Conservation (phyloP, 768 basidiomycete genomes). For the Boletales sp. region DNA sequence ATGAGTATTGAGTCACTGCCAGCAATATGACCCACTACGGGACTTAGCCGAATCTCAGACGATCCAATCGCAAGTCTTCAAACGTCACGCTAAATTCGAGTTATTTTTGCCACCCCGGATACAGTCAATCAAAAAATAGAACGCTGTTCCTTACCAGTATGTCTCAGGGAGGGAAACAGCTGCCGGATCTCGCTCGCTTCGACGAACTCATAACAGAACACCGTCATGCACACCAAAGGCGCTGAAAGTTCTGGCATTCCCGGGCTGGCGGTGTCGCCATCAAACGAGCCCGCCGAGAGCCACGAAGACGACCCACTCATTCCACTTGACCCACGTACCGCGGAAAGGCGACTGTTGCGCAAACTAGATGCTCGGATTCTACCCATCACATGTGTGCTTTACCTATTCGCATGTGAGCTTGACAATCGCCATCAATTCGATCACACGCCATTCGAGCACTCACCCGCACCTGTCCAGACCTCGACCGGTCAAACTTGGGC, state of each 20-base stretch:
- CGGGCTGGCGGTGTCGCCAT: background rate
- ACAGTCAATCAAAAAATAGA: too few relatives aligned
- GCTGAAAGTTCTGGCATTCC: background rate
- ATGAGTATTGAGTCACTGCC: too few relatives aligned
- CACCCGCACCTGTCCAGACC: slow-evolving; percentile 27
- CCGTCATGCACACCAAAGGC: slow-evolving; percentile 16
- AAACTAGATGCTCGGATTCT: slow-evolving; percentile 67
- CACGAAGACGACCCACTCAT: slow-evolving; percentile 20
- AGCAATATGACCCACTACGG: too few relatives aligned
- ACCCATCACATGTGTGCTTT: slow-evolving; percentile 69
- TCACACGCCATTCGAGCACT: background rate
- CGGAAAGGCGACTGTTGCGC: slow-evolving; percentile 54
- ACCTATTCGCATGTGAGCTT: slow-evolving; percentile 70
- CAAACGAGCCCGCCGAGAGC: slow-evolving; percentile 6
- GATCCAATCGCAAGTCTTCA: too few relatives aligned
- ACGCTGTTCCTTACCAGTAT: too few relatives aligned
- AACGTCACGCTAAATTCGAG: too few relatives aligned
- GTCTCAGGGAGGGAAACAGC: too few relatives aligned
- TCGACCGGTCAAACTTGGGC: slow-evolving; percentile 77
- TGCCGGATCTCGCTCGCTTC: too few relatives aligned
- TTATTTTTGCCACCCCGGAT: too few relatives aligned
- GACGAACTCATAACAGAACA: too few relatives aligned
- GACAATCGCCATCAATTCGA: background rate
- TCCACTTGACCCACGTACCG: slow-evolving; percentile 18
- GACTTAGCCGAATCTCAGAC: too few relatives aligned